Evolutionary conservation across 257 asterid genomes (phyloP), one percentile per base, ranked within the genome.

Genomic region (Anisodus tanguticus): DNA sequence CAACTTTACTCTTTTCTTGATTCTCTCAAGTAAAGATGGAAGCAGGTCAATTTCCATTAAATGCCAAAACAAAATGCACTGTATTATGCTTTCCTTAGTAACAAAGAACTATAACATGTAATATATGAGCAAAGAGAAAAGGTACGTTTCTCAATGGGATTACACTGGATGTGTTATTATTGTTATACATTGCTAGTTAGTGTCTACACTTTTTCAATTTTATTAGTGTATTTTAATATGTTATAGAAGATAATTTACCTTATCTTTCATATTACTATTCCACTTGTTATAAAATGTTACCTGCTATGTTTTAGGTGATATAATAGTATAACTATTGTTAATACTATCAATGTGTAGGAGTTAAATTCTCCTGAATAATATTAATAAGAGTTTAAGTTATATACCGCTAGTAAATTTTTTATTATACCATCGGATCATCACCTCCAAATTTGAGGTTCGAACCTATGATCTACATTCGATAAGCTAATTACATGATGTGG

Each of bases 1-100:
- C 64, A 43, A 9, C 82, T 53, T 26, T 53, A 77, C 64, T 13
- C 16, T 77, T 77, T 77, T 77, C 64, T 4, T 77, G 82, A 26
- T 77, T 53, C 64, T 53, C 82, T 13, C 15, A 53, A 77, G 19
- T 74, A 74, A 49, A 49, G 39, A 7, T 6, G 19, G 60, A 74
- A 66, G 43, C 70, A 66, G 19, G 47, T 12, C 72, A 66, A 12
- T 66, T 9, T 6, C 26, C 31, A 59, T 16, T 63, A 22, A 22
- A 22, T 22, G 43, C 22, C 81, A 49, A 74, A 49, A 22, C 2
- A 77, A 77, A 13, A 74, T 74, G 62, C 35, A 49, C 2, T 5
- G 43, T 69, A 45, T 43, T 69, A 45, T 43, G 12, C 35, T 71
- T 71, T n/a, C 47, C 47, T 76, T 76, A 76, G 4, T 51, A 51